A percentile compares a stretch with the other conserved stretches of the same genome.
Evolutionary conservation across 768 basidiomycete species (phyloP).

Genomic region (Lentinula aciculospora): DNA sequence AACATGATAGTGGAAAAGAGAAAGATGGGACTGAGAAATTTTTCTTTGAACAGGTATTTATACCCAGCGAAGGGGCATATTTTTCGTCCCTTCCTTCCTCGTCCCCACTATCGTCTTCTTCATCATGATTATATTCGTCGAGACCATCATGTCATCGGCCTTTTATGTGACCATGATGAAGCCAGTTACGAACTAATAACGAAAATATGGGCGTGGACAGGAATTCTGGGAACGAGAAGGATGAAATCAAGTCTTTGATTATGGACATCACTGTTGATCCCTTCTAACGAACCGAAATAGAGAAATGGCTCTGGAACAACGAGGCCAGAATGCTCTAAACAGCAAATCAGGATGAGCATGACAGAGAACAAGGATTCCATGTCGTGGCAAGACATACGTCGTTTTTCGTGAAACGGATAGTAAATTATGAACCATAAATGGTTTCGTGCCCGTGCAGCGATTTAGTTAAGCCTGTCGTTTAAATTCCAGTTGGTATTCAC

Average conservation of each 20-base stretch:
- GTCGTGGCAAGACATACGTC: conserved; percentile 5
- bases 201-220: no score
- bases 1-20: no score
- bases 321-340: background rate
- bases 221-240: no score
- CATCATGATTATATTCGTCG: conserved; percentile 35
- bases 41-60: no score
- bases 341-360: background rate
- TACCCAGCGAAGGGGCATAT: no score
- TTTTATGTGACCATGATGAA: conserved; percentile 17
- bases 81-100: no score
- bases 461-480: background rate
- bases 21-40: no score
- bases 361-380: conserved; percentile 7
- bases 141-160: conserved; percentile 70
- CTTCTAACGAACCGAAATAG: background rate
- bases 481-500: background rate
- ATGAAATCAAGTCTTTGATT: background rate
- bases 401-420: background rate
- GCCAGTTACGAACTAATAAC: background rate
- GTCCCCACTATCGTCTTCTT: no score
- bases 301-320: background rate
- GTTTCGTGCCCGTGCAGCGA: background rate
- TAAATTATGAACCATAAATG: conserved; percentile 2
- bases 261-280: background rate